Base-by-base conservation (phyloP, 2,329 filamentous ascomycete species). In the Aspergillus novoparasiticus region DNA sequence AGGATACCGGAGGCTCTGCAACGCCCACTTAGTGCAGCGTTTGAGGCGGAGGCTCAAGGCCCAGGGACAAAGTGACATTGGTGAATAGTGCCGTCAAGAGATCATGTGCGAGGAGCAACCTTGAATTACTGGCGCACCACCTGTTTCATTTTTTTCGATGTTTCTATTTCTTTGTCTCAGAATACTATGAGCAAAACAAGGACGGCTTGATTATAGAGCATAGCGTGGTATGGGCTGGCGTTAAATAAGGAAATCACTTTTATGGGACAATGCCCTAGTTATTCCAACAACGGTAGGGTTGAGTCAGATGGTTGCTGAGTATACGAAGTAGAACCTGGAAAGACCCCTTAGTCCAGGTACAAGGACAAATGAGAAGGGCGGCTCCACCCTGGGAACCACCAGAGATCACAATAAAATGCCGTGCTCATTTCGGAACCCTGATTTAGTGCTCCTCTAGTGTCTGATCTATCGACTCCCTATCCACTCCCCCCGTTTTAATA, bases 1-100 rank as follows among this genome's bases (percentile, higher is more conserved):
- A 93, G 80, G 77, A 75, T 16, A 64, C 70, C 34, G 74, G 71
- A 50, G 75, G 72, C 23, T 73, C 76, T 19, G 70, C 69, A 4
- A 80, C 79, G 43, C 75, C 78, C 30, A 75, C 76, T 1, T 77
- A 75, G 78, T 41, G 39, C 39, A 41, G 14, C 39, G 39, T 51
- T 67, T 67, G 39, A 75, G 74, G 36, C 64, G 60, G 36, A 64
- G 60, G 50, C 65, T 70, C 57, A 69, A 68, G n/a, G 39, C 19
- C 39, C 39, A 41, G 59, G 63, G 66, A 63, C 69, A 68, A 59
- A 57, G 16, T 16, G 14, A 30, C 12, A 16, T 51, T 51, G 36
- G 54, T 41, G 26, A 6, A 28, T 14, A 23, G 45, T 45, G 48
- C 30, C 16, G 34, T 53, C 34, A 41, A 32, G 32, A 23, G 30